Evolutionary conservation across 805 yeast species (phyloP), one percentile per base, ranked within the genome.

Genomic region (Candida yuanshanica): DNA sequence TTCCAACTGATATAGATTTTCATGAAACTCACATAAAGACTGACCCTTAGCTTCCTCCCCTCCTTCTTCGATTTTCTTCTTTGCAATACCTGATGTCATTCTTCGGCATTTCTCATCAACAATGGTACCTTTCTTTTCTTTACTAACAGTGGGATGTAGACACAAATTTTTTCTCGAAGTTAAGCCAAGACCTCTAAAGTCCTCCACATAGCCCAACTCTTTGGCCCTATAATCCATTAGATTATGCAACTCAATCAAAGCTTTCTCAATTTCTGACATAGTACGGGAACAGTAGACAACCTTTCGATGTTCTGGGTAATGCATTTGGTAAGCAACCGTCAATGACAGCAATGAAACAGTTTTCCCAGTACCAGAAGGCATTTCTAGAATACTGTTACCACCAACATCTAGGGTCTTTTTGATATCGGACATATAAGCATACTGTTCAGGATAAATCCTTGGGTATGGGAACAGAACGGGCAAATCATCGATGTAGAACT

Each of bases 281-380:
- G 99, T 93, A 74, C 99, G 98, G 5, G 99, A 93, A 63, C 99
- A 93, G 64, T 93, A 93, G 7, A 93, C 87, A 50, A 93, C 81
- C 70, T 91, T 93, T 14, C 96, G 68, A 57, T 88, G 96, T 56
- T 91, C 97, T 9, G 96, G 95, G 60, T 91, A 90, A 58, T 76
- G 77, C 86, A 87, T 80, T 61, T 93, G 99, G 63, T 93, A 93
- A 12, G 99, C 96, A 35, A 93, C 88, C 0, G 98, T 88, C 35
- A 93, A 65, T 0, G 98, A 88, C 23, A 93, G 69, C 59, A 93
- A 70, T 1, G 98, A 89, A 4, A 93, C 85, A 29, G 99, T 93
- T 61, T 93, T 93, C 33, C 99, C 99, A 4, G 99, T 93, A 4
- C 99, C 99, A 6, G 99, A 93, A 51, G 99, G 99, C 99, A 93